Percentiles rank a stretch among this genome's conserved stretches.
Conservation (phyloP, 805 yeast species). For the Komagataella ulmi region DNA sequence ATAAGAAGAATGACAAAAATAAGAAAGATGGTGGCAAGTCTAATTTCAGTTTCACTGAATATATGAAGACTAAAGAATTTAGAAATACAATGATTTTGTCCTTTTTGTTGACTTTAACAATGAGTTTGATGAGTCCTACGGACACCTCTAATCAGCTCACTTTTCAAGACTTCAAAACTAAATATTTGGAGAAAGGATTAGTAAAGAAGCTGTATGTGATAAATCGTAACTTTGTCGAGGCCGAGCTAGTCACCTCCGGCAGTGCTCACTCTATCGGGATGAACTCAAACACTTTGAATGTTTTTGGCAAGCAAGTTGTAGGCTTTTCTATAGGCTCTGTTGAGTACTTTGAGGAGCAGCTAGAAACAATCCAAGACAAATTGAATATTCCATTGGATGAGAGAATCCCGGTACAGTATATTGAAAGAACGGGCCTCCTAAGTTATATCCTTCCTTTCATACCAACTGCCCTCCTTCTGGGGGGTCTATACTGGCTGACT, state of each 20-base stretch:
- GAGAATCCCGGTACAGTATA: conserved; percentile 66
- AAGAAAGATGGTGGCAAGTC: conserved; percentile 1
- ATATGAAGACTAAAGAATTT: conserved; percentile 1
- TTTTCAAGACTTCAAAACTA: conserved; percentile 70
- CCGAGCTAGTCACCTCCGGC: conserved; percentile 34
- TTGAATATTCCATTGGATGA: conserved; percentile 54
- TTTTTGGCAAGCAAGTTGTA: conserved; percentile 30
- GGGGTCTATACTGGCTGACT: conserved; percentile 62
- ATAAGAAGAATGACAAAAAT: conserved; percentile 2
- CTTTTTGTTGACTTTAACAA: background rate
- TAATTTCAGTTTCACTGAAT: background rate
- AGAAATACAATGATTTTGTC: conserved; percentile 2
- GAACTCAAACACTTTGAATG: conserved; percentile 17
- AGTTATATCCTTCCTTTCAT: conserved; percentile 55
- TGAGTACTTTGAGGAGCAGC: conserved; percentile 72
- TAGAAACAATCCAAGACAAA: conserved; percentile 59
- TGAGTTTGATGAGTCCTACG: background rate
- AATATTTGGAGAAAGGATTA: conserved; percentile 62
- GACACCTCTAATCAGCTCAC: conserved; percentile 11
- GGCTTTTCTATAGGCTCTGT: conserved; percentile 82
- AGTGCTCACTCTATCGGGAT: conserved; percentile 27
- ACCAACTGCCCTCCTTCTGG: conserved; percentile 72
- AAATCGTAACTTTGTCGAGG: conserved; percentile 61
- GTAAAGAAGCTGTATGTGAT: conserved; percentile 65
- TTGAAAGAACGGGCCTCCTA: conserved; percentile 52